Percentiles rank a stretch among this genome's conserved stretches.
Conservation (phyloP, 108 stramenopile species). For the Schizochytrium sp. region DNA sequence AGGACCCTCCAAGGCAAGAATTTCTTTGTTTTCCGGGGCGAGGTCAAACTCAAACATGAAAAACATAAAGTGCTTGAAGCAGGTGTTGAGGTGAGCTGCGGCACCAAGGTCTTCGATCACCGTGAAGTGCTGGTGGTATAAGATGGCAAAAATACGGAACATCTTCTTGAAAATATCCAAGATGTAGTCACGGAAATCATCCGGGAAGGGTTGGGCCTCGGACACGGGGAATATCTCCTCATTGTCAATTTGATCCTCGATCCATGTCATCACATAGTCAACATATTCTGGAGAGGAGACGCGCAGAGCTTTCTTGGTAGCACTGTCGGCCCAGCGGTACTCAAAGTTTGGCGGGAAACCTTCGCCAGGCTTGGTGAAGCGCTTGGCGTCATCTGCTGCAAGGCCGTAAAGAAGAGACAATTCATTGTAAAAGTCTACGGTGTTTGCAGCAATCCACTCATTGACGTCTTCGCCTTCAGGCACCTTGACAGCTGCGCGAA, state of each 20-base stretch:
- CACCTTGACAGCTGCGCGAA: slow-evolving; percentile 29
- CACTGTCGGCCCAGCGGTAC: slow-evolving; percentile 66
- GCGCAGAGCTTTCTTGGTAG: not conserved
- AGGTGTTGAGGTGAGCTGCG: slow-evolving; percentile 77
- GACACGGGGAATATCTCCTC: slow-evolving; percentile 49
- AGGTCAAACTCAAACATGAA: slow-evolving; percentile 75
- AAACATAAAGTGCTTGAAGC: slow-evolving; percentile 79
- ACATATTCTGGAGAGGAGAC: slow-evolving; percentile 72
- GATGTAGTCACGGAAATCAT: slow-evolving; percentile 68
- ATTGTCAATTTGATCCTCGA: slow-evolving; percentile 64
- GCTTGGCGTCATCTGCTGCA: slow-evolving; percentile 57
- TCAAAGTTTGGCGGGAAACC: slow-evolving; percentile 62
- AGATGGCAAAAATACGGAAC: slow-evolving; percentile 77
- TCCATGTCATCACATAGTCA: slow-evolving; percentile 76
- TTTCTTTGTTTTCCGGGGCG: slow-evolving; percentile 32
- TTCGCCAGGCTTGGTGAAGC: not conserved
- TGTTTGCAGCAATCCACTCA: slow-evolving; percentile 79
- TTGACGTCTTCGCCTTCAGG: slow-evolving; percentile 69
- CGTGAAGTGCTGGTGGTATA: slow-evolving; percentile 74
- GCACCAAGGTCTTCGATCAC: slow-evolving; percentile 71
- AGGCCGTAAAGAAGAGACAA: slow-evolving; percentile 73
- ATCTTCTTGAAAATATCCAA: slow-evolving; percentile 73
- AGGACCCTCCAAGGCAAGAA: not conserved
- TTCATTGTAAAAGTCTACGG: slow-evolving; percentile 80
- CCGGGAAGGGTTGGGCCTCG: slow-evolving; percentile 64